Percentiles rank a stretch among this genome's conserved stretches.
Evolutionary conservation across 1,139 yeast species (phyloP).

Genomic region (Diutina siamensis): DNA sequence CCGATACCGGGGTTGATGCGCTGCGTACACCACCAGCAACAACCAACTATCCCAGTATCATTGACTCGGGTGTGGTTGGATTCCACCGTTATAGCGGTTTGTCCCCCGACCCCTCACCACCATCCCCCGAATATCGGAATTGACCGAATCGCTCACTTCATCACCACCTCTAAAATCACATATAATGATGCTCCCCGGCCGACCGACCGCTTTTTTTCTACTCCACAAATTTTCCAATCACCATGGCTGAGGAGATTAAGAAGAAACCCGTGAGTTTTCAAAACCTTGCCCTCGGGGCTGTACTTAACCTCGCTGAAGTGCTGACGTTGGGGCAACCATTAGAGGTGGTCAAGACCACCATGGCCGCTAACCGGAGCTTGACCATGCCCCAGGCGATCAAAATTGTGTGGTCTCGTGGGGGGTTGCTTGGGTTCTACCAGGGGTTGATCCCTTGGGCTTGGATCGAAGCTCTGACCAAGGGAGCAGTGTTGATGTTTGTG

Average conservation of each 20-base stretch:
- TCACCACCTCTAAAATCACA: too few relatives aligned
- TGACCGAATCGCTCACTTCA: too few relatives aligned
- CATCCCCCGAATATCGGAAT: too few relatives aligned
- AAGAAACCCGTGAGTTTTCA: constrained; percentile 85
- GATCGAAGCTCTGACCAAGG: constrained; percentile 98
- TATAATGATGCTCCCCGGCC: too few relatives aligned
- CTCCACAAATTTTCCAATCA: neutral
- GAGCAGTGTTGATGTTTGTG: constrained; percentile 91
- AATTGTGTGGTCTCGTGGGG: constrained; percentile 89
- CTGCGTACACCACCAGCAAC: too few relatives aligned
- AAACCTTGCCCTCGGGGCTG: constrained; percentile 89
- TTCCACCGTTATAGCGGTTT: too few relatives aligned
- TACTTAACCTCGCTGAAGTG: constrained; percentile 82
- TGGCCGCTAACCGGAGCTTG: constrained; percentile 89
- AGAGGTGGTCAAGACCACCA: constrained; percentile 91
- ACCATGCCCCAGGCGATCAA: constrained; percentile 55
- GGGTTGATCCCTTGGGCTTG: constrained; percentile 99
- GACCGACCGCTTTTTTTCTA: neutral
- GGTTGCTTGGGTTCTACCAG: constrained; percentile 83
- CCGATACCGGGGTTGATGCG: too few relatives aligned
- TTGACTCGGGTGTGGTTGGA: too few relatives aligned
- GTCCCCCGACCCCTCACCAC: too few relatives aligned
- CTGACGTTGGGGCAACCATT: constrained; percentile 94
- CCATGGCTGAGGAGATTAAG: constrained; percentile 20
- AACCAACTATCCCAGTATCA: too few relatives aligned